Evolutionary conservation across 2,329 filamentous ascomycete species (phyloP), one percentile per base, ranked within the genome.

Genomic region (Exophiala mesophila): DNA sequence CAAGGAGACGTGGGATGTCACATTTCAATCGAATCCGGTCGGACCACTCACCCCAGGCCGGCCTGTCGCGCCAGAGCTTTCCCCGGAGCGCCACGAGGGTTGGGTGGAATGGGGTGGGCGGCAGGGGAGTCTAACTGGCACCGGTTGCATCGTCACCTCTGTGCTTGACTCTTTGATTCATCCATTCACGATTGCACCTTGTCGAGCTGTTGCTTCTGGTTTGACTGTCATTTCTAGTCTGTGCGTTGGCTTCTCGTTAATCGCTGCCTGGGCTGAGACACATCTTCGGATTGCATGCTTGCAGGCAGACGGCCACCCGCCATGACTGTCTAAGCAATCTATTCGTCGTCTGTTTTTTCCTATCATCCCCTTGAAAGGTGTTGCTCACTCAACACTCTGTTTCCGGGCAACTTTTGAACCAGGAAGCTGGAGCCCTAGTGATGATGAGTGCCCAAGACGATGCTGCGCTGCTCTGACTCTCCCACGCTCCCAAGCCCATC

Each of bases 1-100:
- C 41, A 51, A 51, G 48, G 39, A 42, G 42, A 51, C 48, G 48
- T 51, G 48, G 48, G 48, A 51, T 48, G 42, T 49, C 45, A 33
- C 39, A 44, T 51, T 51, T 48, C 45, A 48, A 48, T 43, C 42
- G 38, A 51, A 45, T 36, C 48, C 48, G 44, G 41, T 39, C 21
- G 39, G 29, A 39, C 30, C 32, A 32, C 30, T 23, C 23, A 28
- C 20, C 46, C 39, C 43, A 23, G 28, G 39, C 29, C 10, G 12
- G 12, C 6, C 15, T 32, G 29, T 39, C 28, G 30, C 39, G 40
- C 43, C 43, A 44, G 43, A 46, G 21, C 20, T 46, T 51, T 51
- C 48, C 48, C 48, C 48, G 45, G 41, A 44, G 42, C 48, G 41
- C 44, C 44, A 46, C 44, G 43, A 40, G 44, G 31, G 23, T 19